phyloP scores from a whole-genome alignment of 768 basidiomycete species.

The Pisolithus orientalis region DNA sequence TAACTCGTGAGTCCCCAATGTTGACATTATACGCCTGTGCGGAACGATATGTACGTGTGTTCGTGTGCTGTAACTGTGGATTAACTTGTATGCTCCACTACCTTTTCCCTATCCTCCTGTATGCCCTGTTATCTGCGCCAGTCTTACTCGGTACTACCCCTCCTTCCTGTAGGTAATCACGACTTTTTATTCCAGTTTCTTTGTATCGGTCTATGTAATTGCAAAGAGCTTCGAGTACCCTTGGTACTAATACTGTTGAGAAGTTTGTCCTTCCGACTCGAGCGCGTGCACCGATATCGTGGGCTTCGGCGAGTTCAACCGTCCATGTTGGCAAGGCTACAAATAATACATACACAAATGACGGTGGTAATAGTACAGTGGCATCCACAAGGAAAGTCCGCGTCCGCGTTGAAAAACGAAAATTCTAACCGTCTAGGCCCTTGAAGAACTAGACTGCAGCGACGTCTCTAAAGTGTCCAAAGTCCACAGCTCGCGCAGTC shows the following conservation, averaged over 20 bases:
- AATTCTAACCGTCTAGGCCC: conserved; percentile 32
- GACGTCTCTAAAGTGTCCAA: conserved; percentile 31
- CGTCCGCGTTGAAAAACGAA: too few relatives aligned
- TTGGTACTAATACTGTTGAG: neutral
- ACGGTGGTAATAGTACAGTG: too few relatives aligned
- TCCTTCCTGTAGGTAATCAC: neutral
- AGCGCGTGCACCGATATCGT: too few relatives aligned
- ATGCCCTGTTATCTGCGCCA: neutral
- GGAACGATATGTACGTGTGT: too few relatives aligned
- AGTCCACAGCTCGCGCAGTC: conserved; percentile 65
- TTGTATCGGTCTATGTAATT: neutral
- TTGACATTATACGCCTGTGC: too few relatives aligned
- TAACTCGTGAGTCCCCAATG: neutral
- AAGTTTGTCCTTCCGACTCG: neutral
- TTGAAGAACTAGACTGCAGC: conserved; percentile 27
- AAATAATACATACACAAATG: too few relatives aligned
- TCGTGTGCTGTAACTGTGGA: neutral
- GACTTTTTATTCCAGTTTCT: neutral
- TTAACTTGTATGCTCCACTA: neutral
- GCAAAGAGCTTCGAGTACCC: neutral
- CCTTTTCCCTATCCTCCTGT: neutral
- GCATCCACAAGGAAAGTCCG: too few relatives aligned
- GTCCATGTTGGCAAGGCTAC: too few relatives aligned
- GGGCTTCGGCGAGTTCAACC: too few relatives aligned
- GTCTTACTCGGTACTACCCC: neutral